Evolutionary conservation across 805 yeast genomes (phyloP).

Genomic region (Metschnikowia rubicola): DNA sequence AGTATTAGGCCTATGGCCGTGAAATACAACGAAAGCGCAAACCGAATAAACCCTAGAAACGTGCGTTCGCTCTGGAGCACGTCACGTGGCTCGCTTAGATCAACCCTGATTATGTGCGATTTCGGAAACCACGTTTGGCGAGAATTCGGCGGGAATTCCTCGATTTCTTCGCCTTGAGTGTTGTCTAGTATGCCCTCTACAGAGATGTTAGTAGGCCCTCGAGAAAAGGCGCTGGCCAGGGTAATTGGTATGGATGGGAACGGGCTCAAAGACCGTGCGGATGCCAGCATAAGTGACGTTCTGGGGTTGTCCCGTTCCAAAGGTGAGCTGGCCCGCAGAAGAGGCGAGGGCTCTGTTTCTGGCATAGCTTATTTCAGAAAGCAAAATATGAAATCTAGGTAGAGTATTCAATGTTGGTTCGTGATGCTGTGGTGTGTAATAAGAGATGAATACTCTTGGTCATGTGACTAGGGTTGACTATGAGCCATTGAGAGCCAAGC

Average conservation of each 20-base stretch:
- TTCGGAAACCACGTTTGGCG: conserved; percentile 12
- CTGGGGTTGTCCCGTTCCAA: no score
- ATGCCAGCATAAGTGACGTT: not conserved
- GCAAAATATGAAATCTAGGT: no score
- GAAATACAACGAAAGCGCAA: conserved; percentile 43
- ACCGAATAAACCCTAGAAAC: conserved; percentile 46
- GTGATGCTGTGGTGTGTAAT: no score
- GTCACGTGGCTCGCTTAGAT: conserved; percentile 47
- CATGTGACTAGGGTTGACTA: no score
- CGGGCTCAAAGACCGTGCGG: not conserved
- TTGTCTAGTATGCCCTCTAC: conserved; percentile 1
- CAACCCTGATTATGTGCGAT: conserved; percentile 10
- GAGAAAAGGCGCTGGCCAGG: not conserved
- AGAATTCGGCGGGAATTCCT: not conserved
- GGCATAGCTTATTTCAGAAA: no score
- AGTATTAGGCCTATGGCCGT: conserved; percentile 47
- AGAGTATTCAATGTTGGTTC: no score
- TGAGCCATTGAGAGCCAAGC: no score
- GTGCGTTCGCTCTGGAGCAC: conserved; percentile 53
- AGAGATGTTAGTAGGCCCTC: not conserved
- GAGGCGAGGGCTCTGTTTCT: no score
- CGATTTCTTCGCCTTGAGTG: not conserved
- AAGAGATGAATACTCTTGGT: no score
- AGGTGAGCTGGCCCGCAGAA: no score
- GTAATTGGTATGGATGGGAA: not conserved